Percentiles rank a stretch among this genome's conserved stretches.
Evolutionary conservation across 257 asterid species (phyloP).

Genomic region (Primulina tabacum): DNA sequence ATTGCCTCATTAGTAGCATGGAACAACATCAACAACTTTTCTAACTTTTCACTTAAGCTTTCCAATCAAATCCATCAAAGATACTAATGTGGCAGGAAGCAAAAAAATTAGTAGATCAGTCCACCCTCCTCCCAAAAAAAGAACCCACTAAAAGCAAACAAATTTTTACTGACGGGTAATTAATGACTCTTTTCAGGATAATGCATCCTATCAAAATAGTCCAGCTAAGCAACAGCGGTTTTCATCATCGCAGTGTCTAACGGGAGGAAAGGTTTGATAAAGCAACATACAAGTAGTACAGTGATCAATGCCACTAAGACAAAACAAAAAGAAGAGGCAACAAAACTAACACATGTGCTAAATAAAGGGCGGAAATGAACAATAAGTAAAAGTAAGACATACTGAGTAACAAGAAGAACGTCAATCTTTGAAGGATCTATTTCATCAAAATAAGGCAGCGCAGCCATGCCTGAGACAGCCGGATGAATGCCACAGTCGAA

Average conservation of each 20-base stretch:
- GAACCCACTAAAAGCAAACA: neutral
- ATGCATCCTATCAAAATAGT: neutral
- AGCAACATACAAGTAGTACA: neutral
- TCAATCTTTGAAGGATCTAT: conserved; percentile 84
- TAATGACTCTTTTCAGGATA: conserved; percentile 3
- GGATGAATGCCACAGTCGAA: conserved; percentile 99
- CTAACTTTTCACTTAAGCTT: neutral
- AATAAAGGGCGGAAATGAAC: neutral
- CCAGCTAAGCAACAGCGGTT: conserved; percentile 3
- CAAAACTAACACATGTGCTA: too few relatives aligned
- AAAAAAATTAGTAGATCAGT: neutral
- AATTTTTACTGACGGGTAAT: neutral
- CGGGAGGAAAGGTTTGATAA: neutral
- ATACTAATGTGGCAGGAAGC: neutral
- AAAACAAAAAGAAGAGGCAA: neutral
- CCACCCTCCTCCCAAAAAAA: neutral
- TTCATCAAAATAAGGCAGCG: conserved; percentile 94
- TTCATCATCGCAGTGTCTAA: neutral
- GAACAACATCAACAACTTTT: neutral
- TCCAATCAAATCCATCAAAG: neutral
- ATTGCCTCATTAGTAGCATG: neutral
- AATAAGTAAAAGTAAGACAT: conserved; percentile 25
- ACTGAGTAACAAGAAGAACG: conserved; percentile 93
- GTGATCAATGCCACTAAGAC: neutral
- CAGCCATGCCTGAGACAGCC: conserved; percentile 94